These are phyloP conservation scores for Spiromastix sp. DNA, from an alignment of 2,329 filamentous ascomycete genomes.

Conservation along the genomic window DNA sequence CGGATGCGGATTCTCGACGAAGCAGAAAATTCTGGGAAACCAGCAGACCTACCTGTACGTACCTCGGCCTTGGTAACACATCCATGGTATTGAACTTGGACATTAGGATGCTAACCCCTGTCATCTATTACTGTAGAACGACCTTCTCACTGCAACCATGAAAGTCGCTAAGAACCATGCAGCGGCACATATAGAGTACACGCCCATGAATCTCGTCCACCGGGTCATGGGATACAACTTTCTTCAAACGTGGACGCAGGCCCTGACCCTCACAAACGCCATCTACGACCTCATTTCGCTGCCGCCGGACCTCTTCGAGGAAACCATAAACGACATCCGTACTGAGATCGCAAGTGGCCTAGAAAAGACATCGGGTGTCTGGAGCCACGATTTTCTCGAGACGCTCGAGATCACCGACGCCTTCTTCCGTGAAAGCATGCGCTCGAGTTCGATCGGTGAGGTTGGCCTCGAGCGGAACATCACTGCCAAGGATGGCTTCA, in stretches of 20 bases:
- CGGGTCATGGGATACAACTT: slow-evolving; percentile 8
- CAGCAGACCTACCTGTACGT: background rate
- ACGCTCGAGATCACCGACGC: slow-evolving; percentile 13
- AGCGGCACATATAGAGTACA: slow-evolving; percentile 7
- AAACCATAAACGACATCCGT: slow-evolving; percentile 6
- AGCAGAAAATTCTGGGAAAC: background rate
- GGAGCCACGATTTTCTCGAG: slow-evolving; percentile 7
- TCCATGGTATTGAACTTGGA: no score
- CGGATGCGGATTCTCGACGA: slow-evolving; percentile 9
- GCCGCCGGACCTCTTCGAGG: slow-evolving; percentile 5
- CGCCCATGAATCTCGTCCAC: slow-evolving; percentile 9
- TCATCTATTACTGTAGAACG: slow-evolving; percentile 5
- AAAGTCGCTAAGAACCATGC: slow-evolving; percentile 10
- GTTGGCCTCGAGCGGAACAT: slow-evolving; percentile 12
- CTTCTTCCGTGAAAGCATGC: slow-evolving; percentile 13
- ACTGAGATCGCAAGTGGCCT: slow-evolving; percentile 5
- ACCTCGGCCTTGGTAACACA: no score
- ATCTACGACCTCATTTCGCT: slow-evolving; percentile 11
- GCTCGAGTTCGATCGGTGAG: slow-evolving; percentile 11
- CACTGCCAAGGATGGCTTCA: slow-evolving; percentile 10
- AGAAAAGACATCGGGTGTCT: slow-evolving; percentile 3
- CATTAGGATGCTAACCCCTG: no score
- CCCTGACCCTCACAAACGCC: slow-evolving; percentile 11
- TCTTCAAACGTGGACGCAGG: slow-evolving; percentile 7
- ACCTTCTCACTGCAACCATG: slow-evolving; percentile 8